Evolutionary conservation across 1,284 basidiomycete genomes (phyloP).

Genomic region (Melampsora americana): DNA sequence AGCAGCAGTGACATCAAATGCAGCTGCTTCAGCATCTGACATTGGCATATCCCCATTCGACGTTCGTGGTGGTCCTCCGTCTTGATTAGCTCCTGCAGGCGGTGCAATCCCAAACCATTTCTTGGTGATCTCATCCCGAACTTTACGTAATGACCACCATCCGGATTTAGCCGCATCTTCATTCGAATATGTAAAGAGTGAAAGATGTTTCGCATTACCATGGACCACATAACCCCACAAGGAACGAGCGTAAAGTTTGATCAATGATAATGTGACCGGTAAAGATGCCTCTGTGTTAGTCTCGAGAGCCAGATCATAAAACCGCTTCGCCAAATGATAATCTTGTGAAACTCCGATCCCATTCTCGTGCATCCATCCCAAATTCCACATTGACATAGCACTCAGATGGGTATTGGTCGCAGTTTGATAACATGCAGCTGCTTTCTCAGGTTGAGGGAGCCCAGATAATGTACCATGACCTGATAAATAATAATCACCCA

Average conservation of each 20-base stretch:
- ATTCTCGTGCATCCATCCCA: constrained; percentile 99
- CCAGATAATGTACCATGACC: constrained; percentile 68
- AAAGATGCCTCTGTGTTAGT: constrained; percentile 84
- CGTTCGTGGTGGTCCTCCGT: background rate
- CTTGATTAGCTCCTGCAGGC: constrained; percentile 29
- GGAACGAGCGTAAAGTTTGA: constrained; percentile 78
- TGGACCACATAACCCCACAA: constrained; percentile 61
- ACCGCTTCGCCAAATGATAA: constrained; percentile 92
- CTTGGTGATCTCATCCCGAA: constrained; percentile 35
- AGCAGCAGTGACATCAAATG: constrained; percentile 23
- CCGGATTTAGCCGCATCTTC: constrained; percentile 26
- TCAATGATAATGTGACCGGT: constrained; percentile 75
- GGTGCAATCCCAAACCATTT: constrained; percentile 42
- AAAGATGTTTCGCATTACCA: constrained; percentile 35
- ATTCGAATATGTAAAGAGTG: constrained; percentile 25
- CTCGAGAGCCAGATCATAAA: constrained; percentile 85
- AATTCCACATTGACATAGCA: constrained; percentile 94
- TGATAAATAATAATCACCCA: constrained; percentile 81
- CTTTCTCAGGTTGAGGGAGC: constrained; percentile 70
- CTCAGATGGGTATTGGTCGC: constrained; percentile 82
- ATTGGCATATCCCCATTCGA: constrained; percentile 5
- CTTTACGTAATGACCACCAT: constrained; percentile 39
- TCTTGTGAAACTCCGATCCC: constrained; percentile 87
- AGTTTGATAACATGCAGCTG: constrained; percentile 86
- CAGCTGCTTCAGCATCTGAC: constrained; percentile 11